Base-by-base conservation (phyloP, 1,139 yeast species). In the Candida albicans region DNA sequence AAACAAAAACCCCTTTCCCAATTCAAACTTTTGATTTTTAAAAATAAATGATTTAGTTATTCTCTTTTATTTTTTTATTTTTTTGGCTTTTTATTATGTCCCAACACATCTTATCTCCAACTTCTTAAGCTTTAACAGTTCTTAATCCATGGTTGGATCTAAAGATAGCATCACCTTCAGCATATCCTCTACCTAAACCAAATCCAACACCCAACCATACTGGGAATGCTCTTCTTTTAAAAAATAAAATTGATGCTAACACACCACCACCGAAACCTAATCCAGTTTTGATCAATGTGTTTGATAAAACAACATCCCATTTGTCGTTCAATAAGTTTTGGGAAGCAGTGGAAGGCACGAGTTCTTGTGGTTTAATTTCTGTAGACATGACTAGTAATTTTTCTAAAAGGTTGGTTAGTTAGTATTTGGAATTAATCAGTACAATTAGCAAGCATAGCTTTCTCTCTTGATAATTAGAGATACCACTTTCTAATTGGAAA, bases 251-350 rank as follows among this genome's bases (percentile, higher is more conserved):
- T n/a, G 96, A 88, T 33, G 95, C 87, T 47, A 91, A 79, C 37
- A 95, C 96, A 68, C 99, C 99, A 40, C 87, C 95, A 50, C 98
- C 98, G 54, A 95, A 85, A 43, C 99, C 99, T 54, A 95, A 79
- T n/a, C 97, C 96, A 58, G 97, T 86, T 71, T 93, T 93, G 57
- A 95, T 96, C 56, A 95, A 75, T 51, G 95, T 82, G 73, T 95
- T 95, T 51, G 99, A 89, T 60, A 95, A 77, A 45, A 91, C 97
- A 53, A 91, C 89, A 65, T 95, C 99, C 99, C 99, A 95, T 74
- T 86, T 87, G 62, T 87, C 91, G 63, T 86, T 85, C 59, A 87
- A 75, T 58, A 87, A 79, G 61, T 82, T 79, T 67, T 82, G 87
- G 43, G 87, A 82, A 18, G 22, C 22, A 18, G 22, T 18, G 5